Base-by-base conservation (phyloP, 192 early-diverging fungal species). In the Coemansia sp. region DNA sequence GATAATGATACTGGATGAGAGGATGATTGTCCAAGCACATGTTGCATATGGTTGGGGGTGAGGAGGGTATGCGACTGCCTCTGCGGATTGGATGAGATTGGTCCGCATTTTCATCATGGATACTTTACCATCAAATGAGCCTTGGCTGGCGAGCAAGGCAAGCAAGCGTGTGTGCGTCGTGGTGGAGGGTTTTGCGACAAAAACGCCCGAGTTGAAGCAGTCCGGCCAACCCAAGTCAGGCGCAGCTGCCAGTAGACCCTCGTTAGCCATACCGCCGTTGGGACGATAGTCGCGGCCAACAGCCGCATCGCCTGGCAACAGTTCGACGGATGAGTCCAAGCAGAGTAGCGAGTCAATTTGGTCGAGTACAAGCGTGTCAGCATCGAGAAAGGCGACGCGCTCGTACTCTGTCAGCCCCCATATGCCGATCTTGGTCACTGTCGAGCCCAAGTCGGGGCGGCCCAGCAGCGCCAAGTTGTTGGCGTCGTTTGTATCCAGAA, bases 181-280 rank as follows among this genome's bases (percentile, higher is more conserved):
- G 89, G 33, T 85, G 69, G 55, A 79, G 44, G 44, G 70, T 62
- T 47, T 73, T 68, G 38, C 94, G 88, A 61, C 83, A 67, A 53
- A 87, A 1, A 98, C 95, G 2, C 95, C 97, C 52, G 97, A 97
- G 77, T 98, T 98, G 86, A 98, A 98, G 70, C 91, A 92, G 78
- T 98, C 97, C 0, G 97, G 97, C 97, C 97, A 98, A 0, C 95
- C 95, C 52, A 92, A 89, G 64, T 98, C 97, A 3, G 95, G 92
- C 8, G 94, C 91, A 27, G 97, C 95, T 7, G 93, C 93, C 76
- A 98, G 89, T 46, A 84, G 53, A 3, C 73, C 87, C 61, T 78
- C 72, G 34, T 79, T 75, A 57, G 70, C 47, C 69, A 87, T 89
- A 0, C 85, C 86, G 33, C 76, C 81, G 43, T 84, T 83, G 10